Evolutionary conservation across 192 early-diverging fungal species (phyloP).

Genomic region (Backusella parvicylindrica): DNA sequence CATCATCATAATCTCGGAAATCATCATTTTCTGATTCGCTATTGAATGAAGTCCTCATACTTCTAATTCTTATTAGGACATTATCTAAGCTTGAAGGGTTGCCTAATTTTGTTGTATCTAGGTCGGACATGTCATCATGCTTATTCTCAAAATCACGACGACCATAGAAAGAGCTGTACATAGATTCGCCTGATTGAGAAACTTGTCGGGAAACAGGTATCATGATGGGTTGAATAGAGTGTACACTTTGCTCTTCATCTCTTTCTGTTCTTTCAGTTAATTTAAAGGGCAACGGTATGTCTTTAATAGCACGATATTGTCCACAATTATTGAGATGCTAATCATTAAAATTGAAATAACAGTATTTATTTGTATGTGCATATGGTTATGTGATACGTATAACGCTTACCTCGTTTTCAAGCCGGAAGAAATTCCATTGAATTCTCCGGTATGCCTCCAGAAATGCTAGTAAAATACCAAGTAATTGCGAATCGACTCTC

Average conservation of each 20-base stretch:
- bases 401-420: conserved; percentile 63
- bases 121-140: conserved; percentile 13
- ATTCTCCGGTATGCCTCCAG: conserved; percentile 49
- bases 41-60: neutral
- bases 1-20: neutral
- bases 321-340: conserved; percentile 77
- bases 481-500: conserved; percentile 9
- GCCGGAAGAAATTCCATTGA: conserved; percentile 78
- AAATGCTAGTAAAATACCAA: conserved; percentile 24
- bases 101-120: neutral
- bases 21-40: neutral
- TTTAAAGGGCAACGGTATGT: conserved; percentile 70
- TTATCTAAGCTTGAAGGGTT: conserved; percentile 4
- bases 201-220: neutral
- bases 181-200: conserved; percentile 1
- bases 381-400: neutral
- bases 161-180: conserved; percentile 26
- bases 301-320: conserved; percentile 74
- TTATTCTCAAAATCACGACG: conserved; percentile 38
- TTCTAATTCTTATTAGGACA: neutral
- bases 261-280: conserved; percentile 11
- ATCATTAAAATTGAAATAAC: neutral
- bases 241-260: conserved; percentile 10
- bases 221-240: neutral
- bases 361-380: neutral